Base-by-base conservation (phyloP, 176 grass and related monocot genomes). In the Hyparrhenia diplandra region DNA sequence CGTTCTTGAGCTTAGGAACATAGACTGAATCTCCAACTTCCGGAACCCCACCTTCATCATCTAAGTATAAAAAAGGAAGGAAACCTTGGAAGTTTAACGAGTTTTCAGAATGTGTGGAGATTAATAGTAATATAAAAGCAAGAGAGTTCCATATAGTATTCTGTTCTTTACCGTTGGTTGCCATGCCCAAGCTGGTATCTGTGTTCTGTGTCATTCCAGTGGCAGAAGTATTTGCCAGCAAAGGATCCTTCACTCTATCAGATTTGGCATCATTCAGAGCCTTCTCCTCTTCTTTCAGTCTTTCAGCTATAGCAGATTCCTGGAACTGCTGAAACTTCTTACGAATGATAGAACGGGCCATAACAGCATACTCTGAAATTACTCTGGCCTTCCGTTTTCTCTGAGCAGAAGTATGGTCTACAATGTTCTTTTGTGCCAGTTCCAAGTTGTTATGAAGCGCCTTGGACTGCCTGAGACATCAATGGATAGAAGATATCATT, bases 301-400 rank as follows among this genome's bases (percentile, higher is more conserved):
- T 86, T 87, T 89, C 80, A 64, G 83, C 52, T 47, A 88, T 79
- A 39, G 90, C 79, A 74, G 81, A 84, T 82, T 94, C 89, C 54
- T 82, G 87, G 20, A 75, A 71, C 73, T 91, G 76, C 28, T 89
- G 88, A 82, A 89, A 76, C 73, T 87, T 94, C 35, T 78, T 88
- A 37, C 81, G 92, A 59, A 94, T 85, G 57, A 89, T 77, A 36
- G 89, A 87, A 74, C 83, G 89, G 49, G 92, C 92, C 77, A 85
- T 81, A 71, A 88, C 83, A 20, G 83, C 89, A 72, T 72, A 87
- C 51, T 94, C 92, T 6, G 71, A 89, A 43, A 94, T 36, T 82
- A 83, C 92, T 82, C 79, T 88, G 1, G 42, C 64, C 77, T 89
- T 94, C 75, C 92, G 88, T 62, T 84, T 94, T 51, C 82, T 91